Evolutionary conservation across 345 rosid species (phyloP).

Genomic region (Diplotaxis tenuifolia): DNA sequence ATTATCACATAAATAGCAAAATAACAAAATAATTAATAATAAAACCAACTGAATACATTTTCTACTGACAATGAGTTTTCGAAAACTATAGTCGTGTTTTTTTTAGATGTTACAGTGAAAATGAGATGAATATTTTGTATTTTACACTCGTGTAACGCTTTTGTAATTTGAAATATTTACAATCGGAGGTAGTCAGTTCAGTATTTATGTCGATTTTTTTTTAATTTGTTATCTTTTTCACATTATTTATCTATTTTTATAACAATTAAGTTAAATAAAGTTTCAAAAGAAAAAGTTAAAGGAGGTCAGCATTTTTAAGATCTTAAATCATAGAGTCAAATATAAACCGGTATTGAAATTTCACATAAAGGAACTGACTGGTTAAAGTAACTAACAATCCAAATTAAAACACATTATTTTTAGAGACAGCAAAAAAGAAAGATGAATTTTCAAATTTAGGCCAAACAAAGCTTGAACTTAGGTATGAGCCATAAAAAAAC

Average conservation of each 20-base stretch:
- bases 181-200: neutral
- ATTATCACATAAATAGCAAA: neutral
- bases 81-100: neutral
- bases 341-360: too few species aligned
- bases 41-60: neutral
- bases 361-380: too few species aligned
- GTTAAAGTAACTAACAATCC: too few species aligned
- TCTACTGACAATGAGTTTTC: neutral
- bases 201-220: neutral
- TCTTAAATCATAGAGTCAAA: too few species aligned
- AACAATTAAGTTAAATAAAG: neutral
- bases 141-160: neutral
- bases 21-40: neutral
- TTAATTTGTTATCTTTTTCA: too few species aligned
- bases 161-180: neutral
- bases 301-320: neutral
- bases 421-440: too few species aligned
- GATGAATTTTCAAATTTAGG: too few species aligned
- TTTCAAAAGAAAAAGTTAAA: too few species aligned
- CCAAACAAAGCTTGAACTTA: too few species aligned
- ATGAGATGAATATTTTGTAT: neutral
- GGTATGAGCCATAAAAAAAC: too few species aligned
- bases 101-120: neutral
- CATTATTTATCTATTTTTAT: too few species aligned
- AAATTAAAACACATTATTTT: too few species aligned